Evolutionary conservation across 2,329 filamentous ascomycete genomes (phyloP), one percentile per base, ranked within the genome.

Genomic region (Apiospora koreana): DNA sequence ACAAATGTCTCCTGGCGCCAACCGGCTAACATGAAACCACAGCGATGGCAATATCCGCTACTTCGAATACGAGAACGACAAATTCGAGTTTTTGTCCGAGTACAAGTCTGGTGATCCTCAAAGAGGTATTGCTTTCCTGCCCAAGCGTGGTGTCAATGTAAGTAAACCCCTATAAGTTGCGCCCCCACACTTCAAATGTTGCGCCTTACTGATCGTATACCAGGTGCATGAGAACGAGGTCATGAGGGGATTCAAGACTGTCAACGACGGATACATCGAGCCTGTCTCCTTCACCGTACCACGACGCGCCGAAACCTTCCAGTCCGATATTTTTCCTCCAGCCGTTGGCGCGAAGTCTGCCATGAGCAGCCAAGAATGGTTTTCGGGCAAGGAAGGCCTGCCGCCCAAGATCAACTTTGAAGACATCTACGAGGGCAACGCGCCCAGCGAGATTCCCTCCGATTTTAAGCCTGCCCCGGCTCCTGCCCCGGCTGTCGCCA

Each of bases 21-120:
- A 43, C 0, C 41, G n/a, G 28, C n/a, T 73, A 50, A 76, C 68
- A 35, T 14, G 9, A 38, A 23, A 10, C 14, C 41, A 21, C 73
- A 96, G 94, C 82, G 96, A 99, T 80, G 96, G 96, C 78, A 99
- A 99, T 83, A 99, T 99, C 79, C 95, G 96, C 74, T 99, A 99
- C 87, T 99, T 93, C 81, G 96, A 99, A 83, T 97, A 97, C 79
- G 93, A 97, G 80, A 97, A 98, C 83, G 95, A 98, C 87, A 98
- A 98, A 83, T 98, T 99, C 80, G 95, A 99, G 83, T 97, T 93
- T 82, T 86, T 99, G 69, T 97, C 94, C 73, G 95, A 98, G 81
- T 96, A 98, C 88, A 97, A 98, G 84, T 98, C 96, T n/a, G 86
- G 87, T 48, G 96, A 99, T 74, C 95, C 96, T 42, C 96, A 99